Evolutionary conservation across 1,284 basidiomycete species (phyloP).

Genomic region (Cutaneotrichosporon sp.): DNA sequence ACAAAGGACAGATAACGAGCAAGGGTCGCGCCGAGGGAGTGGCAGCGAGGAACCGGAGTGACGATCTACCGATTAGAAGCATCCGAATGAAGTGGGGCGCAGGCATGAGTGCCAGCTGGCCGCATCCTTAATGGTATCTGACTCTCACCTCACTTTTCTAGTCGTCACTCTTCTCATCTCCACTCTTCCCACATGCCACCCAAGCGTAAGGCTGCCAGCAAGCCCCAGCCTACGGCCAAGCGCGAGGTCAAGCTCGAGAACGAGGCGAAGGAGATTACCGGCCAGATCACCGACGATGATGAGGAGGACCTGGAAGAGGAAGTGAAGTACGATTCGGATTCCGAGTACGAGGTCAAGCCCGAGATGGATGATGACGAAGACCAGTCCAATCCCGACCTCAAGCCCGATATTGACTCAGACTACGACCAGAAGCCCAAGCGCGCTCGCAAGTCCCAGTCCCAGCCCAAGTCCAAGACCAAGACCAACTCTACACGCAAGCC

Average conservation of each 20-base stretch:
- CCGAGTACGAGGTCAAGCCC: neutral
- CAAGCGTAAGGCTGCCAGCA: neutral
- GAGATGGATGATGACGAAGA: neutral
- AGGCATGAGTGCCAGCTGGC: too few relatives aligned
- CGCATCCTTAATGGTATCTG: neutral
- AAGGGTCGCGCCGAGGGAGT: too few relatives aligned
- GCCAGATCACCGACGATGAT: too few relatives aligned
- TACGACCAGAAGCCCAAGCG: neutral
- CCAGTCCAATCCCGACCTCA: neutral
- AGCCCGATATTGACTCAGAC: neutral
- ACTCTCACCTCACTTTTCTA: neutral
- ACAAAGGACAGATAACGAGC: too few relatives aligned
- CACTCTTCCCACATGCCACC: neutral
- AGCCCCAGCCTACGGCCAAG: neutral
- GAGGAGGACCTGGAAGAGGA: too few relatives aligned
- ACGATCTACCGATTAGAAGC: too few relatives aligned
- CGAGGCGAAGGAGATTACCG: too few relatives aligned
- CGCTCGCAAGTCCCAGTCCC: neutral
- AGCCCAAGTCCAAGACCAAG: neutral
- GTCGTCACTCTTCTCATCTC: neutral
- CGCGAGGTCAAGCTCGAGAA: neutral
- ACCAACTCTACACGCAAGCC: slow-evolving; percentile 29
- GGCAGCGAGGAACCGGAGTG: too few relatives aligned
- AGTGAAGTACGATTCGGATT: too few relatives aligned
- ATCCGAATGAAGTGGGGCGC: too few relatives aligned